These are phyloP conservation scores for Psilocybe subaeruginosa DNA, from an alignment of 768 basidiomycete species.

Conservation along the genomic window DNA sequence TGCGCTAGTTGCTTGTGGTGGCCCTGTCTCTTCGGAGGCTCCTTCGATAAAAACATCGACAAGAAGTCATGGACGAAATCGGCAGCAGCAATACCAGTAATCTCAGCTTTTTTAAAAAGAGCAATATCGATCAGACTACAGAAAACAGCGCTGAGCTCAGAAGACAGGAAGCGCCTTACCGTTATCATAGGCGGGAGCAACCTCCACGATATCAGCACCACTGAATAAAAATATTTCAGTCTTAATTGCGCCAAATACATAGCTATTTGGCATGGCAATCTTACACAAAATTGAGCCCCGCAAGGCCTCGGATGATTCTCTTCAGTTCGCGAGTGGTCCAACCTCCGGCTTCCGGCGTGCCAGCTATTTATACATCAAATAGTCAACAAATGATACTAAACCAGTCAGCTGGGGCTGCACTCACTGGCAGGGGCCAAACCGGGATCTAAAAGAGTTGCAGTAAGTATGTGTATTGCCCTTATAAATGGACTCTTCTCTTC, in stretches of 20 bases:
- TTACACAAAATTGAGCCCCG: conserved; percentile 80
- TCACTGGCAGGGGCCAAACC: conserved; percentile 78
- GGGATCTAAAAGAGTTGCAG: conserved; percentile 49
- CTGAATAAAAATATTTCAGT: conserved; percentile 31
- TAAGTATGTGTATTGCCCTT: background rate
- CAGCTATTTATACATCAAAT: conserved; percentile 47
- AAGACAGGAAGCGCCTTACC: conserved; percentile 38
- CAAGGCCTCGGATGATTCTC: conserved; percentile 77
- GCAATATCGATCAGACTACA: conserved; percentile 1
- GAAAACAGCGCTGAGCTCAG: background rate
- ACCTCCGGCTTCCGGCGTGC: conserved; percentile 84
- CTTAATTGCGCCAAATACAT: background rate
- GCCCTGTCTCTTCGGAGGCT: conserved; percentile 30
- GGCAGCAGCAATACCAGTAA: conserved; percentile 70
- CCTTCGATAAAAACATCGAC: conserved; percentile 55
- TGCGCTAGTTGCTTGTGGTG: conserved; percentile 11
- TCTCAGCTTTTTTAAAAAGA: conserved; percentile 49
- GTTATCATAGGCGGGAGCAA: conserved; percentile 73
- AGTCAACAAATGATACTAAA: background rate
- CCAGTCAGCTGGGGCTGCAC: conserved; percentile 25
- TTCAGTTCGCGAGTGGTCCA: conserved; percentile 86
- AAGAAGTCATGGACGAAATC: conserved; percentile 72
- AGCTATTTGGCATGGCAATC: conserved; percentile 22
- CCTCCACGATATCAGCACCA: conserved; percentile 76
- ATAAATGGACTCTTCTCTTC: conserved; percentile 10